Evolutionary conservation across 352 stramenopile species (phyloP), one percentile per base, ranked within the genome.

Genomic region (Pythium periplocum): DNA sequence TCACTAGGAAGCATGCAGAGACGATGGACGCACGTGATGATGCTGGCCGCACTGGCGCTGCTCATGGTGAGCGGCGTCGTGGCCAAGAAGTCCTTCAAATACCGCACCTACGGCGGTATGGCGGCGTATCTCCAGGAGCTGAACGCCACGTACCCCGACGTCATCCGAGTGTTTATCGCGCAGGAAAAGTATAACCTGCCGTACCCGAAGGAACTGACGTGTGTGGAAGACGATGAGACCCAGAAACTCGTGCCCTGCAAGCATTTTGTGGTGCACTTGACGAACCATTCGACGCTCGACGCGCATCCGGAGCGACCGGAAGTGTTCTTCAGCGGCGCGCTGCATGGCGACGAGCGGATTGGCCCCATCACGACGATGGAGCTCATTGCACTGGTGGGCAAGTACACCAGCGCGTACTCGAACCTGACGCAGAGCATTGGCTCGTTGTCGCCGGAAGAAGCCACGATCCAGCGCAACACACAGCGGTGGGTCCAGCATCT

Each of bases 331-430:
- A 98, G 87, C 56, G 96, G 96, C 59, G 87, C 89, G 41, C 64
- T 99, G n/a, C 96, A 99, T 60, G 96, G 96, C 52, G 87, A 99
- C 64, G 96, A 99, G 76, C 83, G 93, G 34, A 82, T 98, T 0
- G 95, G 93, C 2, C 95, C 96, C 30, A 82, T 88, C 31, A 78
- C 92, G 31, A 81, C 95, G 26, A 76, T 98, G 50, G 85, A 98
- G 66, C 78, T 96, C 30, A 76, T 94, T 40, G 71, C 97, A 44
- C 53, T 98, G 8, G 54, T 98, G 4, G 77, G 81, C 26, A 75
- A 87, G 46, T 80, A 78, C 38, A 71, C 74, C 6, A 75, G 67
- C 10, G 63, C 42, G 44, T 78, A 80, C 51, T 69, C 64, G 45
- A 57, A 48, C 48, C 42, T 43, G 37, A 55, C 3, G 58, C 59